phyloP scores from a whole-genome alignment of 169 alveolate genomes.

The Cryptosporidium canis region DNA sequence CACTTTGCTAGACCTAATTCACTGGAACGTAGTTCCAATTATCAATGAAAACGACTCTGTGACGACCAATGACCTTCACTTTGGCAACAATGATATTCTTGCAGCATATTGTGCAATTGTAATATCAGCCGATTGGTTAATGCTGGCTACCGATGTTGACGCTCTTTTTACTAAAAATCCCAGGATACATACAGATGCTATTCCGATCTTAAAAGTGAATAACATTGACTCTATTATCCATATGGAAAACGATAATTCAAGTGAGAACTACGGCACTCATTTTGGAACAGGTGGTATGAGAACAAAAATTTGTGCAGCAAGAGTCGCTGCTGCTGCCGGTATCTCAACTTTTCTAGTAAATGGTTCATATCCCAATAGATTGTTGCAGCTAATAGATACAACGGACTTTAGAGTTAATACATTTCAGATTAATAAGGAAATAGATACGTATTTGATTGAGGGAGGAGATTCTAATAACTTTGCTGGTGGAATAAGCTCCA shows the following conservation, averaged over 20 bases:
- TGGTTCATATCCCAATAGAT: slow-evolving; percentile 73
- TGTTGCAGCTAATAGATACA: slow-evolving; percentile 33
- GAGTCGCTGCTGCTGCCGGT: slow-evolving; percentile 77
- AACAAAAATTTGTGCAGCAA: slow-evolving; percentile 77
- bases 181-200: slow-evolving; percentile 67
- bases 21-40: slow-evolving; percentile 77
- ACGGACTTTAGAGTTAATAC: slow-evolving; percentile 12
- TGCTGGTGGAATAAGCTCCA: not conserved
- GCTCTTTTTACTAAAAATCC: slow-evolving; percentile 77
- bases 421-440: not conserved
- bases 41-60: slow-evolving; percentile 78
- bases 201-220: slow-evolving; percentile 73
- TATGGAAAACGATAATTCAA: slow-evolving; percentile 64
- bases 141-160: slow-evolving; percentile 79
- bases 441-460: not conserved
- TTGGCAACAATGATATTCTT: slow-evolving; percentile 79
- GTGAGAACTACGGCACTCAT: slow-evolving; percentile 56
- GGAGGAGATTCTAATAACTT: not conserved
- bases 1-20: slow-evolving; percentile 52
- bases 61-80: slow-evolving; percentile 72
- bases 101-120: slow-evolving; percentile 78
- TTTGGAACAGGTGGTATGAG: slow-evolving; percentile 80
- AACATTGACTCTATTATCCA: slow-evolving; percentile 69
- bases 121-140: slow-evolving; percentile 75
- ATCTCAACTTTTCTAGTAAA: slow-evolving; percentile 72